Percentiles rank a stretch among this genome's conserved stretches.
Evolutionary conservation across 352 stramenopile species (phyloP).

Genomic region (Globisporangium ultimum): DNA sequence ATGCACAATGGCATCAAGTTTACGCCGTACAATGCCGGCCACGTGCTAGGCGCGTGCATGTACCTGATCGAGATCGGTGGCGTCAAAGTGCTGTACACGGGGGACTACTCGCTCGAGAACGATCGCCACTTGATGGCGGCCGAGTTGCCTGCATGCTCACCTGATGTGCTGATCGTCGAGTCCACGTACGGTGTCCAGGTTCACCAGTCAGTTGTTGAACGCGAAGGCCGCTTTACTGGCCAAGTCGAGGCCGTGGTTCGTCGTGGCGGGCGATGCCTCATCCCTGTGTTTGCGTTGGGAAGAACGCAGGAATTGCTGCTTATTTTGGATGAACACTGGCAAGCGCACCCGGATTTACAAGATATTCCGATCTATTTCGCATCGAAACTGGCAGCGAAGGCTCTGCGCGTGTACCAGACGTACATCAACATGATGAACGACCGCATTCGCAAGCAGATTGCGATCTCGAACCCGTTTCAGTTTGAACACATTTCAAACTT

Average conservation of each 20-base stretch:
- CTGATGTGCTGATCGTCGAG: constrained; percentile 99
- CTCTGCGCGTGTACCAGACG: constrained; percentile 97
- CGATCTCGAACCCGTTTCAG: constrained; percentile 97
- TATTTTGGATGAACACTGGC: constrained; percentile 99
- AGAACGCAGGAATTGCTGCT: constrained; percentile 98
- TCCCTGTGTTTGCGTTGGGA: constrained; percentile 98
- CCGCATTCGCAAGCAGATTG: constrained; percentile 95
- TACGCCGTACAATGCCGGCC: constrained; percentile 97
- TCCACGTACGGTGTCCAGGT: constrained; percentile 98
- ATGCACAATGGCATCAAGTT: constrained; percentile 98
- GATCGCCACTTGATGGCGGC: constrained; percentile 97
- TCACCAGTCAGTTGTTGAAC: constrained; percentile 94
- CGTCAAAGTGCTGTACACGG: constrained; percentile 97
- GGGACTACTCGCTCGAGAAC: constrained; percentile 98
- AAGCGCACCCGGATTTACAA: constrained; percentile 91
- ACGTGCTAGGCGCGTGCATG: constrained; percentile 99
- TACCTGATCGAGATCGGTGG: constrained; percentile 99
- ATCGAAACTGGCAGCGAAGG: constrained; percentile 94
- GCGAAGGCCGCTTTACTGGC: constrained; percentile 96
- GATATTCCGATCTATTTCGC: constrained; percentile 99
- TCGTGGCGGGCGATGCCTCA: constrained; percentile 95
- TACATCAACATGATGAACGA: constrained; percentile 99
- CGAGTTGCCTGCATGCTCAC: constrained; percentile 78
- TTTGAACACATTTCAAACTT: constrained; percentile 97
- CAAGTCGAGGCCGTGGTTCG: constrained; percentile 96